Evolutionary conservation across 1,139 yeast species (phyloP).

Genomic region (Yamadazyma dushanensis): DNA sequence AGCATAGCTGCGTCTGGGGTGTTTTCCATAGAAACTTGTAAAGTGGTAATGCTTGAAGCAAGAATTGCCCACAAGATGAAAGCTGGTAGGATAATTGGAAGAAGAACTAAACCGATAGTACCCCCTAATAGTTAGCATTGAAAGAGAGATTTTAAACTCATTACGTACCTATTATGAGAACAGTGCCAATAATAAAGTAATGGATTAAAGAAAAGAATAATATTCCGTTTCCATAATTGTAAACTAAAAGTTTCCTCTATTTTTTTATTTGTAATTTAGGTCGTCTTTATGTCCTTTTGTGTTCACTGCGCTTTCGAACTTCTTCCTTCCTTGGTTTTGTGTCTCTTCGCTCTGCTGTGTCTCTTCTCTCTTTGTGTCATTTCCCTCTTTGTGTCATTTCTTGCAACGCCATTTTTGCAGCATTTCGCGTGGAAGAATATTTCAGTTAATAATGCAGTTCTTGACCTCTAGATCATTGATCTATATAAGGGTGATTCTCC

Average conservation of each 20-base stretch:
- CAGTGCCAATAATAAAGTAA: neutral
- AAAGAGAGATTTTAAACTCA: too few relatives aligned
- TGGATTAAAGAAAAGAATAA: neutral
- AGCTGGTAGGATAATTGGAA: neutral
- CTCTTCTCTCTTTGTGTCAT: neutral
- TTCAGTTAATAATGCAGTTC: constrained; percentile 47
- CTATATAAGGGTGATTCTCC: constrained; percentile 48
- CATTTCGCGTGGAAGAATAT: constrained; percentile 1
- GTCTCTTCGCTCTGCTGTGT: too few relatives aligned
- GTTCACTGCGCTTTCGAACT: too few relatives aligned
- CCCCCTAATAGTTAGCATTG: neutral
- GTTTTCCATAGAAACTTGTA: neutral
- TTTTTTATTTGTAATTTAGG: too few relatives aligned
- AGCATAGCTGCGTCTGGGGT: constrained; percentile 1
- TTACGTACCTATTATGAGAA: neutral
- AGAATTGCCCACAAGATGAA: neutral
- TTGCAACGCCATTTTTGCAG: too few relatives aligned
- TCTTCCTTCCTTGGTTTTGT: too few relatives aligned
- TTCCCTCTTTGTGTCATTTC: too few relatives aligned
- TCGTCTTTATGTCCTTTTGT: too few relatives aligned
- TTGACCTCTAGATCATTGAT: constrained; percentile 53
- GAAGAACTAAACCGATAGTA: neutral
- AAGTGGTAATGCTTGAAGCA: neutral
- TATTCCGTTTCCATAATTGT: neutral
- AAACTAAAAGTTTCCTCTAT: too few relatives aligned